A percentile compares a stretch with the other conserved stretches of the same genome.
Conservation (phyloP, 352 stramenopile species). For the Pythium diclinum region DNA sequence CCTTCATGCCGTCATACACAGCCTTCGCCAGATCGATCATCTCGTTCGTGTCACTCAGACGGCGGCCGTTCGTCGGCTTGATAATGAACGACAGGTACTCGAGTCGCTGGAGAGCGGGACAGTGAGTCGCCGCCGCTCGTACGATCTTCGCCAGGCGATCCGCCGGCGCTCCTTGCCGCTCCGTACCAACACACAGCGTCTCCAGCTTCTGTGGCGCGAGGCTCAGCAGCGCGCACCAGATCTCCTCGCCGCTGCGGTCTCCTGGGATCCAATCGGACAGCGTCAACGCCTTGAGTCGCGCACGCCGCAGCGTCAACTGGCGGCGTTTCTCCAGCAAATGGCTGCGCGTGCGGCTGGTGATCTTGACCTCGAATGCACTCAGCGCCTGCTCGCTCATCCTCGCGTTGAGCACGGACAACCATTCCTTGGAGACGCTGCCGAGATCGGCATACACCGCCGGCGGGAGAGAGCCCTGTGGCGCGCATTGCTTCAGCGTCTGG, state of each 20-base stretch:
- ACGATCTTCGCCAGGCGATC: background rate
- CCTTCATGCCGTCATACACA: background rate
- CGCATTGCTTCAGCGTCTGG: background rate
- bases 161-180: background rate
- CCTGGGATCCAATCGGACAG: background rate
- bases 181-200: background rate
- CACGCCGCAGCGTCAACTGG: background rate
- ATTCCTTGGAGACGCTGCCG: background rate
- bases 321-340: background rate
- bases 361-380: background rate
- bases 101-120: background rate
- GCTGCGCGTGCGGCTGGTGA: background rate
- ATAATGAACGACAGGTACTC: background rate
- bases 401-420: background rate
- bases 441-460: background rate
- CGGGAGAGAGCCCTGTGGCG: background rate
- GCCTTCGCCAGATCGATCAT: background rate
- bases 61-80: background rate
- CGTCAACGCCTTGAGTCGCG: background rate
- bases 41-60: background rate
- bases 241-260: background rate
- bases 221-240: background rate
- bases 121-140: background rate
- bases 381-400: background rate
- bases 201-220: background rate